Evolutionary conservation across 192 early-diverging fungal species (phyloP).

Genomic region (Coemansia sp.): DNA sequence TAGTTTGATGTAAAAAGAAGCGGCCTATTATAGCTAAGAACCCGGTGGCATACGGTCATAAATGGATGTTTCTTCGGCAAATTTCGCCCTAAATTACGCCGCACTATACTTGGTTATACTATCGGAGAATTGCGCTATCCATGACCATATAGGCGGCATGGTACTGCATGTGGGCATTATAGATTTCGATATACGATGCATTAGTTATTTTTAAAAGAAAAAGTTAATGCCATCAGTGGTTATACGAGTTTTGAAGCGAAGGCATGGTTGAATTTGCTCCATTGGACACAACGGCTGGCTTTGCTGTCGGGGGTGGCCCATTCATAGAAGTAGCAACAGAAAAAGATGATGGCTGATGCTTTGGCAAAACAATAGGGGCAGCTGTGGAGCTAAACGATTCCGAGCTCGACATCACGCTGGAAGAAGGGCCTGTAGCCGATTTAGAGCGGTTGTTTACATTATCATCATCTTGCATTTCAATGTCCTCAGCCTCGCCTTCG

Average conservation of each 20-base stretch:
- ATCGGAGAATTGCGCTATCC: no score
- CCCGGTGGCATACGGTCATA: no score
- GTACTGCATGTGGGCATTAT: no score
- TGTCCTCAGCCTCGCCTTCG: constrained; percentile 49
- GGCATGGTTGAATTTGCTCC: background rate
- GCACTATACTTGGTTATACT: no score
- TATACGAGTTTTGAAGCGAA: background rate
- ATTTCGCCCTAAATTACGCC: no score
- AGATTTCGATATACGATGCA: no score
- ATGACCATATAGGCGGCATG: no score
- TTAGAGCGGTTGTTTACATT: constrained; percentile 13
- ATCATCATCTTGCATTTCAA: constrained; percentile 51
- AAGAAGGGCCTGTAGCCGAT: background rate
- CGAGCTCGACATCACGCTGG: background rate
- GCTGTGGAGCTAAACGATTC: constrained; percentile 4
- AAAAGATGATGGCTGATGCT: background rate
- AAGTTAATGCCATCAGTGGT: no score
- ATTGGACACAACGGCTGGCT: constrained; percentile 8
- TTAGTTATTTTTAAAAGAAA: no score
- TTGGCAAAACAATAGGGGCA: constrained; percentile 15
- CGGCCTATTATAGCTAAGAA: no score
- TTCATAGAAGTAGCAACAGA: background rate
- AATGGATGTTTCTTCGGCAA: no score
- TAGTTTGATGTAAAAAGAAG: no score
- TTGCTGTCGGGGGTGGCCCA: constrained; percentile 10